These are phyloP conservation scores for Nakaseomyces bracarensis DNA, from an alignment of 1,139 yeast species.

Conservation along the genomic window DNA sequence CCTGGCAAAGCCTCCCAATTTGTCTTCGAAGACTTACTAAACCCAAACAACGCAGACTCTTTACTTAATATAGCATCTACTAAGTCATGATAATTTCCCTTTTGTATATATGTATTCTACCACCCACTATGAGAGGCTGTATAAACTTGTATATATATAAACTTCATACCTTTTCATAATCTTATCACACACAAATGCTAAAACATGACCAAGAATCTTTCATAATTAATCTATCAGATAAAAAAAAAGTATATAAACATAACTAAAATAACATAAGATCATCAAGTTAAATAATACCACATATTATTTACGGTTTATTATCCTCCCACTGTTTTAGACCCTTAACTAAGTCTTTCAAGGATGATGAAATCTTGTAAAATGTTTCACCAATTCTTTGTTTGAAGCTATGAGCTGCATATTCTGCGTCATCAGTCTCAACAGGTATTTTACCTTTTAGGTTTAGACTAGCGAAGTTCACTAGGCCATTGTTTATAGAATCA, in stretches of 20 bases:
- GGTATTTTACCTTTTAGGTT: constrained; percentile 1
- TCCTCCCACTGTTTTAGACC: neutral
- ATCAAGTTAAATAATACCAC: no score
- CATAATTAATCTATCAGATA: no score
- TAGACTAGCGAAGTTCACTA: neutral
- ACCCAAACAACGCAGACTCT: constrained; percentile 16
- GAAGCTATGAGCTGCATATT: constrained; percentile 4
- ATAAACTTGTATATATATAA: neutral
- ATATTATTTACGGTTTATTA: no score
- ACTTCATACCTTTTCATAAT: no score
- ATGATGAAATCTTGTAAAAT: neutral
- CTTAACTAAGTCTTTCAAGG: neutral
- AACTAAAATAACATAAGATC: neutral
- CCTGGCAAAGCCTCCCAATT: constrained; percentile 48
- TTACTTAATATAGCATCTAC: constrained; percentile 21
- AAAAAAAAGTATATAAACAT: neutral
- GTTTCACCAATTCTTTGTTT: constrained; percentile 3
- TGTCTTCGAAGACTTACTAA: constrained; percentile 39
- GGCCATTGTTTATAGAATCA: constrained; percentile 1
- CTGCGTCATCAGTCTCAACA: constrained; percentile 2
- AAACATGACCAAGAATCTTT: no score
- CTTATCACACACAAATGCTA: no score
- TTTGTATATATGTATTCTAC: no score
- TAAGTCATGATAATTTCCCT: no score
- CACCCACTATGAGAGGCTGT: no score